Base-by-base conservation (phyloP, 2,329 filamentous ascomycete species). In the Raffaelea arxii region DNA sequence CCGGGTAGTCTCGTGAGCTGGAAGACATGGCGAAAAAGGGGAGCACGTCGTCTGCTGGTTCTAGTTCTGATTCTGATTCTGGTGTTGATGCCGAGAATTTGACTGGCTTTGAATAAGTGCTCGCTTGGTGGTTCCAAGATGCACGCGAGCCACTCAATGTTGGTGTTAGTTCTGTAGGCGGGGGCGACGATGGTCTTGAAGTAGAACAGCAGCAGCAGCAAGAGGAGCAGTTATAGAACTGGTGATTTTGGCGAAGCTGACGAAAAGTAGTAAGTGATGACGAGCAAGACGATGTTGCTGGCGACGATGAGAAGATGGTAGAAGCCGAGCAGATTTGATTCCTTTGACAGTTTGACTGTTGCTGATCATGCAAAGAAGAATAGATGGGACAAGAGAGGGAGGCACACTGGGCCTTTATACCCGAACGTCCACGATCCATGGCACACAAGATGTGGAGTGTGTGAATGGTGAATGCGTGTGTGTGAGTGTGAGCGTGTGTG, bases 361-460 rank as follows among this genome's bases (percentile, higher is more conserved):
- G n/a, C n/a, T n/a, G 36, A 25, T 30, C 25, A 27, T 18, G 35
- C 14, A 37, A n/a, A 37, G 46, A 32, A 25, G 47, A 49, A 32
- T 21, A 35, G 38, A 39, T 6, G 35, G 22, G 22, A 37, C 21
- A 25, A 38, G 35, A 43, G 41, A 32, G 42, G 49, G 51, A 45
- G 41, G 36, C 45, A 35, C 41, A 22, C 18, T 25, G 40, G 19
- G 45, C n/a, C 46, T 53, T 53, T 53, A 53, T 53, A 53, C 45
- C 43, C 50, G 24, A 27, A n/a, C 22, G 27, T 16, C 25, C 21
- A 27, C 25, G 36, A 40, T 32, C 35, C 35, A 47, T 41, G 36
- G 16, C 41, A 21, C 25, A 19, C 14, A 39, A n/a, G 12, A 25
- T 32, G 41, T 24, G 38, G 37, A 25, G 30, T n/a, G 22, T 35